A percentile compares a stretch with the other conserved stretches of the same genome.
Conservation (phyloP, 2,329 filamentous ascomycete species). For the Aciculosporium take region DNA sequence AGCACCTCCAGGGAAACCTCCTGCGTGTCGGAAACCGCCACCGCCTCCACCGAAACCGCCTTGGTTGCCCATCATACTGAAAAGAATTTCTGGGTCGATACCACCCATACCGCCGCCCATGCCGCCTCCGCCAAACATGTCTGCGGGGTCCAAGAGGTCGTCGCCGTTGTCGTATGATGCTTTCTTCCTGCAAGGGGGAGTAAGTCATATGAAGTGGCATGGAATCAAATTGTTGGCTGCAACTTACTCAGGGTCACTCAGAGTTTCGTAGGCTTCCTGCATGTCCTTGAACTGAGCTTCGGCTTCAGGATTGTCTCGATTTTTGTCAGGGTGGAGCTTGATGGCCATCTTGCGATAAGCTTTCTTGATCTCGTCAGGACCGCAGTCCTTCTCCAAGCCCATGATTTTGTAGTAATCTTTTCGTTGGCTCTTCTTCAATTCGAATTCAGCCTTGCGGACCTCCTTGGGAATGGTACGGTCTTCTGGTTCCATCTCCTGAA, state of each 20-base stretch:
- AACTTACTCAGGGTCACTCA: conserved; percentile 83
- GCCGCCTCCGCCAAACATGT: conserved; percentile 63
- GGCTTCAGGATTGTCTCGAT: conserved; percentile 69
- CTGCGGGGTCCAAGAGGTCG: conserved; percentile 74
- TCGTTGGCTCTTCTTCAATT: conserved; percentile 91
- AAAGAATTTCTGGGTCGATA: conserved; percentile 65
- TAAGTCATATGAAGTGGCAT: not conserved
- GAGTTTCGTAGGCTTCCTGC: conserved; percentile 87
- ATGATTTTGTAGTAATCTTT: conserved; percentile 99
- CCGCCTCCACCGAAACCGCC: conserved; percentile 41
- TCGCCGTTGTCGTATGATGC: conserved; percentile 85
- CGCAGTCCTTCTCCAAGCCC: conserved; percentile 70
- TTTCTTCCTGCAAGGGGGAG: conserved; percentile 50
- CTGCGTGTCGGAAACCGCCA: conserved; percentile 33
- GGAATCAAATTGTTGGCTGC: not conserved
- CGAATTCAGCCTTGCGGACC: conserved; percentile 77
- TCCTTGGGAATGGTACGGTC: conserved; percentile 74
- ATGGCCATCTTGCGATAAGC: conserved; percentile 93
- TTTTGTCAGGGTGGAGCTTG: conserved; percentile 94
- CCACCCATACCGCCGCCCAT: conserved; percentile 51
- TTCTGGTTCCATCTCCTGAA: conserved; percentile 68
- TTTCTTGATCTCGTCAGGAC: conserved; percentile 80
- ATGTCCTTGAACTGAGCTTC: conserved; percentile 96
- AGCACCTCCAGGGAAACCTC: conserved; percentile 36
- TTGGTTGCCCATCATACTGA: conserved; percentile 68